Percentiles rank a stretch among this genome's conserved stretches.
These are phyloP conservation scores for Passalora sequoiae DNA, from an alignment of 2,329 filamentous ascomycete species.

Conservation along the genomic window DNA sequence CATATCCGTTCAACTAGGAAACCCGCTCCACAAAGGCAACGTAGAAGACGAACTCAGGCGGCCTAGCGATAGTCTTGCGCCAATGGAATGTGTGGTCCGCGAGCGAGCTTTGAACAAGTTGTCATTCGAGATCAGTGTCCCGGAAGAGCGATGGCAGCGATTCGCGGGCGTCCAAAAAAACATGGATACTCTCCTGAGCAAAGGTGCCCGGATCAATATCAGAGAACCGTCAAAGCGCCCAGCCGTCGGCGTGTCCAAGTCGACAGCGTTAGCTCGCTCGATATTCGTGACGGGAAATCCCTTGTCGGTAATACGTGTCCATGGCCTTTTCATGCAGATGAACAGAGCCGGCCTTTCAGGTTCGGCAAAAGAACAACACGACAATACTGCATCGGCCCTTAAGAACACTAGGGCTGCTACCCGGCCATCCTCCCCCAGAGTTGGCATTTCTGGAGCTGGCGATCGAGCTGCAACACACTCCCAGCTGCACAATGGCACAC, in stretches of 20 bases:
- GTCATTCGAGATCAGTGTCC: slow-evolving; percentile 8
- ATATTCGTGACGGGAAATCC: slow-evolving; percentile 8
- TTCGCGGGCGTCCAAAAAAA: slow-evolving; percentile 4
- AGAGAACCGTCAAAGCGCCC: slow-evolving; percentile 11
- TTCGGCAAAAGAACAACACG: too few species aligned
- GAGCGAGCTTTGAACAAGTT: neutral
- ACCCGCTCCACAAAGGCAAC: neutral
- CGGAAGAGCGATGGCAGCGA: slow-evolving; percentile 8
- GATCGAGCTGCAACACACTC: too few species aligned
- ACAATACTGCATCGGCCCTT: too few species aligned
- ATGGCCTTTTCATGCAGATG: neutral
- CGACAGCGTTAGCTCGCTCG: slow-evolving; percentile 7
- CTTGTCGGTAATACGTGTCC: neutral
- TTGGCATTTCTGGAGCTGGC: too few species aligned
- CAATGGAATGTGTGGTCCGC: slow-evolving; percentile 6
- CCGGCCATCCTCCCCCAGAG: too few species aligned
- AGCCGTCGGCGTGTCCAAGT: neutral
- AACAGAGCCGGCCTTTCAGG: too few species aligned
- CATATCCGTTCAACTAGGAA: neutral
- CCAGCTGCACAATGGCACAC: too few species aligned
- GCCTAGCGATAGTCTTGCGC: slow-evolving; percentile 2
- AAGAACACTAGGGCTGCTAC: too few species aligned
- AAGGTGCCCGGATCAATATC: slow-evolving; percentile 3
- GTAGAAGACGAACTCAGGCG: neutral
- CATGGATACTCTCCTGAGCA: neutral